Evolutionary conservation across 805 yeast species (phyloP), one percentile per base, ranked within the genome.

Genomic region (Tetrapisispora pingtungensis): DNA sequence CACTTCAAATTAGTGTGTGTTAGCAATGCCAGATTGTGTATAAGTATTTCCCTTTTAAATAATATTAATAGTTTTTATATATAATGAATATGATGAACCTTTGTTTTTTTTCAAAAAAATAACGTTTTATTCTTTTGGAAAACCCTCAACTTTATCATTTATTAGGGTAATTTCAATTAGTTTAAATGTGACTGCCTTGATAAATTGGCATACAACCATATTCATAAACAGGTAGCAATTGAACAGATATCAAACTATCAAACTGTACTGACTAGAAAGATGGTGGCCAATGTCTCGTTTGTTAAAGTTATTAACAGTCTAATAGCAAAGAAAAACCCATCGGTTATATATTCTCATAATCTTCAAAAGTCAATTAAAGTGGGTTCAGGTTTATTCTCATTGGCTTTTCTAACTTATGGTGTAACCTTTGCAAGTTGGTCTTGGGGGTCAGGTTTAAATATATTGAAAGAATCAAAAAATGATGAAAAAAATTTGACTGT

Each of bases 381-480:
- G 7, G 59, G 57, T 19, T 45, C 59, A 2, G 41, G 48, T 44
- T 46, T 58, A 1, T 41, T 58, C 17, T 53, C 65, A 14, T 46
- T 52, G 18, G 59, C 57, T 4, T 52, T 60, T 42, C 30, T 58
- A 7, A 42, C 51, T 6, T 62, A 62, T 43, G 61, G 64, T 15
- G 43, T 47, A 14, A 46, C 64, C 2, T 62, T 55, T 43, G 50
- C 54, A 1, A 59, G 61, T 42, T 55, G 62, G 56, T 49, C 62
- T 2, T 49, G 49, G 36, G 46, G 54, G 10, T 52, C 61, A 28
- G 51, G 63, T 10, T 34, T 39, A 20, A 45, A 43, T 10, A 46
- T 48, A 19, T 26, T 19, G n/a, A 18, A 26, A 10, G 18, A 36
- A 13, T 19, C 33, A 10, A 46, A 43, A 22, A 42, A 44, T 13